Conservation (phyloP, 805 yeast species). For the Naumovozyma castellii region DNA sequence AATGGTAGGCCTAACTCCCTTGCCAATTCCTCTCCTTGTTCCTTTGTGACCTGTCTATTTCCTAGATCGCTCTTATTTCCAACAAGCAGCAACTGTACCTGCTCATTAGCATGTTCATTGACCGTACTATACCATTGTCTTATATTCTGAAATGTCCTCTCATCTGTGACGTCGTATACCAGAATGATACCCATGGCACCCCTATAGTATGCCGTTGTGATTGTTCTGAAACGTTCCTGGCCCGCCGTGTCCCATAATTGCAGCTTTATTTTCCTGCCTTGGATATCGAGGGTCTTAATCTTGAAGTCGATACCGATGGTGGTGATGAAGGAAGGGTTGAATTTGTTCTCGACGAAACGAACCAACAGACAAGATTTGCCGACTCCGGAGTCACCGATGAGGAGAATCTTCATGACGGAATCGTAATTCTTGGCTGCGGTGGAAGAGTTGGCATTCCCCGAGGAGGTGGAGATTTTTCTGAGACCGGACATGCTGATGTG, state of each 20-base stretch:
- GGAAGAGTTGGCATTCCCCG: no score
- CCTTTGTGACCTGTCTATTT: slow-evolving; percentile 74
- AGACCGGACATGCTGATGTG: not conserved
- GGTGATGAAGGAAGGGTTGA: slow-evolving; percentile 90
- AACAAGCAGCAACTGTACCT: slow-evolving; percentile 85
- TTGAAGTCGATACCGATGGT: slow-evolving; percentile 97
- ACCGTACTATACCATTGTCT: slow-evolving; percentile 94
- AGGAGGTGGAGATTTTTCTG: not conserved
- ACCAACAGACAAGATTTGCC: slow-evolving; percentile 83
- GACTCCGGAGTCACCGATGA: slow-evolving; percentile 89
- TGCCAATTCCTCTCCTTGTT: slow-evolving; percentile 87
- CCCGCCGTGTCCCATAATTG: slow-evolving; percentile 98
- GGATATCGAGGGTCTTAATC: slow-evolving; percentile 87
- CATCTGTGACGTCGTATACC: slow-evolving; percentile 79
- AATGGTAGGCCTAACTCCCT: slow-evolving; percentile 80
- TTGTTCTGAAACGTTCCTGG: slow-evolving; percentile 80
- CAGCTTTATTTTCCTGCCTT: slow-evolving; percentile 83
- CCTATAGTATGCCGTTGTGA: slow-evolving; percentile 85
- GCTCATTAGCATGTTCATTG: slow-evolving; percentile 92
- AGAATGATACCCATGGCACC: slow-evolving; percentile 84
- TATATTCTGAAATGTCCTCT: slow-evolving; percentile 84
- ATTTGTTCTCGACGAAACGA: slow-evolving; percentile 91
- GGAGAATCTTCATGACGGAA: slow-evolving; percentile 78
- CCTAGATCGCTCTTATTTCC: slow-evolving; percentile 94
- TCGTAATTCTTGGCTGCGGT: slow-evolving; percentile 41